Conservation (phyloP, 257 asterid genomes). For the Osmanthus fragrans region DNA sequence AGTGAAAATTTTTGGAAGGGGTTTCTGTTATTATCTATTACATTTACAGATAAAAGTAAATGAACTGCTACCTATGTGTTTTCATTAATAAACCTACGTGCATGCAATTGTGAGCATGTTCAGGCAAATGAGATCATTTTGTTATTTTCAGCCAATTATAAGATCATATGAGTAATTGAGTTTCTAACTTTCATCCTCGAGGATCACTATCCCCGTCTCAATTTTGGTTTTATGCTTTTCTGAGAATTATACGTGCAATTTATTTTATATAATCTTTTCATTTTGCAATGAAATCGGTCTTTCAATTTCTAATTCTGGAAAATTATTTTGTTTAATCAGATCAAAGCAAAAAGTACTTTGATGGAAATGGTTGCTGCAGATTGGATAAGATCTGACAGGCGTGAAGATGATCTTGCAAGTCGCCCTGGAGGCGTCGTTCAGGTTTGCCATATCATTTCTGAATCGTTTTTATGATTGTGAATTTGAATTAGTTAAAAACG, state of each 20-base stretch:
- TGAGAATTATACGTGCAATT: not conserved
- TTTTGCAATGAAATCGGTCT: constrained; percentile 24
- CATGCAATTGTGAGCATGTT: not conserved
- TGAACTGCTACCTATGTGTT: no score
- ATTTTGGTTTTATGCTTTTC: not conserved
- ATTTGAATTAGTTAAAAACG: not conserved
- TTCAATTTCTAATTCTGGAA: constrained; percentile 33
- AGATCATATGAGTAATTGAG: not conserved
- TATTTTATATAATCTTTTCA: not conserved
- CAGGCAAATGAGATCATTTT: not conserved
- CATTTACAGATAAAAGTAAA: no score
- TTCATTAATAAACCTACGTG: not conserved
- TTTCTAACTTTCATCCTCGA: no score
- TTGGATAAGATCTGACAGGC: constrained; percentile 72
- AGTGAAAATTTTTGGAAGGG: no score
- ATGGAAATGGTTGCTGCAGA: constrained; percentile 84
- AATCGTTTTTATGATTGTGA: not conserved
- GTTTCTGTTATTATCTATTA: no score
- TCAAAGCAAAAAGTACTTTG: constrained; percentile 67
- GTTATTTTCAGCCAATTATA: not conserved
- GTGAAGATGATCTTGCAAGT: constrained; percentile 76
- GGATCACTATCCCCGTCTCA: not conserved
- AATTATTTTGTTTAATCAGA: constrained; percentile 33
- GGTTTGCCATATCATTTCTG: constrained; percentile 32
- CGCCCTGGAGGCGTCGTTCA: constrained; percentile 79